Evolutionary conservation across 192 early-diverging fungal species (phyloP).

Genomic region (Spinellus fusiger): DNA sequence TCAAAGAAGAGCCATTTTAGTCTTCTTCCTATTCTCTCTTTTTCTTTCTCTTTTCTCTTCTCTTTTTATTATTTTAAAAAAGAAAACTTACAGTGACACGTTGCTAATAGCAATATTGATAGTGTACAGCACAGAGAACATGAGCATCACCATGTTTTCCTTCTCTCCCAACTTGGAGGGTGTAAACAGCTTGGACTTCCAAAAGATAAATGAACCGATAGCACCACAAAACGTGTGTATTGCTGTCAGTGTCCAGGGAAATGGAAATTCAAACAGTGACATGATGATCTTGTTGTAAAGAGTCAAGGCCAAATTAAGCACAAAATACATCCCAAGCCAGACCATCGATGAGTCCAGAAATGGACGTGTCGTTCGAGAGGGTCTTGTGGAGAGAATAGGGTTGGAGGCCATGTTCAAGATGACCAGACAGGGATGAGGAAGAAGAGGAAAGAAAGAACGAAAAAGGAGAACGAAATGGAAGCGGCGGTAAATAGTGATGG

Average conservation of each 20-base stretch:
- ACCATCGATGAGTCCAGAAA: constrained; percentile 18
- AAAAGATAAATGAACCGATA: constrained; percentile 55
- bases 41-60: no score
- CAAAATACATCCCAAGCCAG: constrained; percentile 68
- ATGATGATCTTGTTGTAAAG: constrained; percentile 84
- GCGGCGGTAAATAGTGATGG: no score
- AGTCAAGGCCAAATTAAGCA: constrained; percentile 70
- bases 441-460: no score
- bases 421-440: no score
- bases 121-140: constrained; percentile 84
- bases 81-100: constrained; percentile 64
- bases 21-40: constrained; percentile 17
- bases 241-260: constrained; percentile 84
- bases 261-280: constrained; percentile 63
- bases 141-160: constrained; percentile 60
- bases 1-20: not conserved
- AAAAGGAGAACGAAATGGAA: no score
- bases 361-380: not conserved
- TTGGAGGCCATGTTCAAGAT: not conserved
- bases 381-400: not conserved
- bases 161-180: constrained; percentile 45
- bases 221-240: constrained; percentile 72
- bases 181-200: constrained; percentile 40
- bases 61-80: no score
- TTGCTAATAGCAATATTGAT: constrained; percentile 86